These are phyloP conservation scores for Phytophthora boehmeriae DNA, from an alignment of 352 stramenopile species.

Conservation along the genomic window DNA sequence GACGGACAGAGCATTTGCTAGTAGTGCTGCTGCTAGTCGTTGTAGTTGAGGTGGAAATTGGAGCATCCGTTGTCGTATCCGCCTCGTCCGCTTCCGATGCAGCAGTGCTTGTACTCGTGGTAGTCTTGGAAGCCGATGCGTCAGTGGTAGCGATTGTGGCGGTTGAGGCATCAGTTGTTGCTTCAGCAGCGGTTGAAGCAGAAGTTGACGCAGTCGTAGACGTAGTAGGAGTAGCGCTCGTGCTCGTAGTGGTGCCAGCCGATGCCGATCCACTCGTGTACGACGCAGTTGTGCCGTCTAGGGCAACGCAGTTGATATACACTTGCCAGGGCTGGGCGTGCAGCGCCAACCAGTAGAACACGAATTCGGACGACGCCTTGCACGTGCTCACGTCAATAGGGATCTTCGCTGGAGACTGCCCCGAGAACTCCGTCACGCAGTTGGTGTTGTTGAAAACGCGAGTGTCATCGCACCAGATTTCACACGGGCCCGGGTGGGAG, in stretches of 20 bases:
- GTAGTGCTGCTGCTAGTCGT: constrained; percentile 1
- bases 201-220: constrained; percentile 7
- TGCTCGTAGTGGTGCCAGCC: constrained; percentile 13
- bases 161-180: constrained; percentile 1
- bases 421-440: constrained; percentile 30
- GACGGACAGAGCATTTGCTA: constrained; percentile 14
- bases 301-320: constrained; percentile 49
- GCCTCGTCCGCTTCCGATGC: neutral
- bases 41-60: constrained; percentile 3
- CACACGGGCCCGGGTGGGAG: constrained; percentile 46
- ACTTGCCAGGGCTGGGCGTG: constrained; percentile 46
- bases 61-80: constrained; percentile 2
- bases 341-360: constrained; percentile 52
- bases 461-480: constrained; percentile 50
- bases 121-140: constrained; percentile 8
- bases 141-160: constrained; percentile 13
- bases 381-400: constrained; percentile 42
- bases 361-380: constrained; percentile 29
- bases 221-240: constrained; percentile 3
- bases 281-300: constrained; percentile 19
- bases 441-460: constrained; percentile 48
- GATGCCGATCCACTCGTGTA: constrained; percentile 16
- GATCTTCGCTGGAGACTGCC: constrained; percentile 30
- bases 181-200: constrained; percentile 1
- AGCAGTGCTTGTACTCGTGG: constrained; percentile 20